These are phyloP conservation scores for Takakia lepidozioides DNA, from an alignment of 225 moss, liverwort and hornwort species.

Conservation along the genomic window DNA sequence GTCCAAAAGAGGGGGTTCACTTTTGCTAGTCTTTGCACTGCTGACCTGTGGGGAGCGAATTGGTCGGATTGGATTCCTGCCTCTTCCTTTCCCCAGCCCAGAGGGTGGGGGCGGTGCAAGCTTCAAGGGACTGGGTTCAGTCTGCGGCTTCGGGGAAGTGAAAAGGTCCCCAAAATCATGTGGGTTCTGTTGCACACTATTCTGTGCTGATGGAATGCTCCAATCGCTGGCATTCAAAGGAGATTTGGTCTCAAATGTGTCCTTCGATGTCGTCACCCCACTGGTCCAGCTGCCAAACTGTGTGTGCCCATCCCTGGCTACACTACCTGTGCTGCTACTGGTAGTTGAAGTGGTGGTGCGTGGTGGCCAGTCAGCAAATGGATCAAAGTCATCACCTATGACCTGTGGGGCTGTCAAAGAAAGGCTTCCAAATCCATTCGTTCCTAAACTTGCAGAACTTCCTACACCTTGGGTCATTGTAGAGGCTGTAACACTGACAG, in stretches of 20 bases:
- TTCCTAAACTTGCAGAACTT: conserved; percentile 8
- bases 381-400: conserved; percentile 39
- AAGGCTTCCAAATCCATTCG: conserved; percentile 4
- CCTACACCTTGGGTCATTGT: no score
- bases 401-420: conserved; percentile 8
- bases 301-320: conserved; percentile 10
- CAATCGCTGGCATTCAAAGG: conserved; percentile 55
- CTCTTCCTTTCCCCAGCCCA: conserved; percentile 84
- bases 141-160: conserved; percentile 29
- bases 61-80: conserved; percentile 69
- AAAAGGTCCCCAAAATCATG: conserved; percentile 53
- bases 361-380: conserved; percentile 83
- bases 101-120: conserved; percentile 74
- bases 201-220: conserved; percentile 32
- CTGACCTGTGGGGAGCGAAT: conserved; percentile 47
- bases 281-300: conserved; percentile 32
- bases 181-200: conserved; percentile 19
- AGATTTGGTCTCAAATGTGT: conserved; percentile 31
- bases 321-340: conserved; percentile 9
- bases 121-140: conserved; percentile 41
- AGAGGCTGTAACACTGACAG: conserved; percentile 4
- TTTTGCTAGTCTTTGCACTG: conserved; percentile 35
- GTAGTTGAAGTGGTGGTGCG: conserved; percentile 37
- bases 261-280: conserved; percentile 42
- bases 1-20: conserved; percentile 62